Evolutionary conservation across 306 rosid species (phyloP), one percentile per base, ranked within the genome.

Genomic region (Lathyrus aphaca): DNA sequence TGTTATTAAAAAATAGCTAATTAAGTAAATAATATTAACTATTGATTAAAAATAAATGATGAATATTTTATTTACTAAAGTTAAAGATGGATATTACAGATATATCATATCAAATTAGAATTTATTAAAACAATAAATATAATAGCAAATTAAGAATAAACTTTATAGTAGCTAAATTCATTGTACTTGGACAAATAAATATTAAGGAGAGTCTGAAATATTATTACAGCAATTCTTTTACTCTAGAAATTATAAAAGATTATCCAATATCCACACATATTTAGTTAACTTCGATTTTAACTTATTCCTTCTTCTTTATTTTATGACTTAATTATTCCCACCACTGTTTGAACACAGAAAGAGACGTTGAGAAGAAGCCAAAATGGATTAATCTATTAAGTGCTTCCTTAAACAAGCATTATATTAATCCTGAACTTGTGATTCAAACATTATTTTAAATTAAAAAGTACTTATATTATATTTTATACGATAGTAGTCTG

Each of bases 361-460:
- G 89, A 84, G 84, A 79, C 89, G 85, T 84, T 84, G 54, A 79
- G 75, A 77, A 80, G 59, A 61, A 75, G 83, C 82, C 82, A 82
- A 81, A 14, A 27, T 51, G 35, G 62, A 74, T 66, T 74, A 71
- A 84, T 80, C 2, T 2, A 79, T 54, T 38, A 72, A 62, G 48
- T 68, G 69, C 55, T 56, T 40, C 56, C 74, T 70, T 72, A 81
- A 83, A 62, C 48, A 76, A 80, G 17, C 35, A 76, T 53, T 69
- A 64, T 73, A 65, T 55, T 73, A 70, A 55, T 43, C 39, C 32
- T 17, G 78, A 79, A 51, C 14, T 40, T 68, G 74, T 23, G 77
- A 57, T 72, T 80, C 85, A 82, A 74, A 80, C 79, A 35, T 35
- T 35, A 35, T 35, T 35, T 35, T 35, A 35, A 6, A 7, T 35